Evolutionary conservation across 306 rosid species (phyloP), one percentile per base, ranked within the genome.

Genomic region (Quercus wislizeni): DNA sequence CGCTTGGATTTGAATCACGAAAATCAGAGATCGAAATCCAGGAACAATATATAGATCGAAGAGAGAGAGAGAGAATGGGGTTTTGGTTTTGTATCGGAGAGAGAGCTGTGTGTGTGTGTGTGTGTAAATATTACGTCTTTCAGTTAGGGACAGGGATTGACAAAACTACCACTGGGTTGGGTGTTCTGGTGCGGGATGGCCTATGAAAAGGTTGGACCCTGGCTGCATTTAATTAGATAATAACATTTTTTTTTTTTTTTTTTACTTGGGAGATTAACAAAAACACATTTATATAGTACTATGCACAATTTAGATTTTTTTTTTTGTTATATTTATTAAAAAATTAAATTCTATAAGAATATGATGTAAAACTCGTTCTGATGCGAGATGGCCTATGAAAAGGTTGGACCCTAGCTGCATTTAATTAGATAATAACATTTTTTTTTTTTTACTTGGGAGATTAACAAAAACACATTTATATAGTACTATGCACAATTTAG

Each of bases 121-220:
- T 55, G 74, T 63, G 74, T 12, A 55, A 64, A 86, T 78, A 72
- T 76, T 75, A 72, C 64, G 78, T 77, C 79, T 80, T 83, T 87
- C 82, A 75, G 91, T 90, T 86, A 70, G 83, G 51, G 18, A 14
- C 5, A 1, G 0, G 38, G 57, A 80, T 78, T 92, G 84, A 90
- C 98, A 83, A 80, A 58, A 87, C 27, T 89, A 80, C 90, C 97
- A 90, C 89, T 84, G 56, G 1, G 28, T 46, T 55, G 71, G 69
- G 5, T 28, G 38, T 1, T 28, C 55, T 64, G 20, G 72, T 73
- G 65, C 61, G 55, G 56, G 25, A 33, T 25, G 27, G 51, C 27
- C 4, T 64, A 70, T 51, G 51, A 38, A 68, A 80, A 51, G 23
- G 18, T 35, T 6, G 33, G 82, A 49, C 46, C 46, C 46, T 7